Conservation (phyloP, 345 rosid genomes). For the rapeseed (Brassica napus) region Da-Ae NC_063452.1:58623001-58623500, state of each 20-base stretch:
- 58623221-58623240: constrained; percentile 96
- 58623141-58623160: constrained; percentile 64
- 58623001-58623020: not conserved
- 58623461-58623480: constrained; percentile 71
- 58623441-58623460: constrained; percentile 74
- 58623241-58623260: constrained; percentile 48
- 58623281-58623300: not conserved
- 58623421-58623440: constrained; percentile 76
- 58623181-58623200: constrained; percentile 76
- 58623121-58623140: constrained; percentile 67
- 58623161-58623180: constrained; percentile 89
- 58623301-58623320: not conserved
- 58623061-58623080: constrained; percentile 81
- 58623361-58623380: constrained; percentile 81
- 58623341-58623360: constrained; percentile 67
- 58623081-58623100: constrained; percentile 82
- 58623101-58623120: constrained; percentile 94
- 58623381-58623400: constrained; percentile 72
- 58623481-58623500: constrained; percentile 45
- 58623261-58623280: not conserved
- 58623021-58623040: constrained; percentile 49
- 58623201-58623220: constrained; percentile 83
- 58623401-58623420: constrained; percentile 86
- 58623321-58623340: constrained; percentile 72
- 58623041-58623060: constrained; percentile 94